Evolutionary conservation across 139 green algal genomes (phyloP).

Genomic region (Nannochloris sp.): DNA sequence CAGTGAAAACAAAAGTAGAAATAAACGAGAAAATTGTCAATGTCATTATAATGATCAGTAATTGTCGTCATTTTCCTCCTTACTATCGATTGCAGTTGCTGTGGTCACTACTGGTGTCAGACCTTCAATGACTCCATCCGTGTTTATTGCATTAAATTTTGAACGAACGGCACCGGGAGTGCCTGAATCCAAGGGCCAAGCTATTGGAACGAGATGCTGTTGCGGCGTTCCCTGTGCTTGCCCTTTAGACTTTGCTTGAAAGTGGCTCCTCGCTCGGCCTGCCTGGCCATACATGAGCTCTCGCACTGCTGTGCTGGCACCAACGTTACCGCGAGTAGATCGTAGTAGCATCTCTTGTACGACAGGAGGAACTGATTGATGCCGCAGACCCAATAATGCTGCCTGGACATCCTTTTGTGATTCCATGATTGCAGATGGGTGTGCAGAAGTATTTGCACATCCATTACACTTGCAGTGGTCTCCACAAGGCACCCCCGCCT

Average conservation of each 20-base stretch:
- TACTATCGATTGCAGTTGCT: no score
- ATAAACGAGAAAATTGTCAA: no score
- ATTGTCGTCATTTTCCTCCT: no score
- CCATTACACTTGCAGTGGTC: constrained; percentile 77
- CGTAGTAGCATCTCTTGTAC: not conserved
- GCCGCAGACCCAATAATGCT: not conserved
- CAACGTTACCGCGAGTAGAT: not conserved
- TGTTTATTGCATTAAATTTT: no score
- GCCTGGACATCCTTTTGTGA: not conserved
- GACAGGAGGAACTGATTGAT: not conserved
- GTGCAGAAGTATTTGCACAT: constrained; percentile 47
- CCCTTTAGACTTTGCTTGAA: not conserved
- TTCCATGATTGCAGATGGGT: not conserved
- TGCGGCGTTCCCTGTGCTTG: not conserved
- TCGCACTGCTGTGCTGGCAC: not conserved
- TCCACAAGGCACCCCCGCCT: constrained; percentile 72
- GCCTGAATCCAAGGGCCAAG: constrained; percentile 1
- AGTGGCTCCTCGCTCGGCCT: not conserved
- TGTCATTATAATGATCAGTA: no score
- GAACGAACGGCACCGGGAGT: not conserved
- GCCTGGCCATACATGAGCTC: not conserved
- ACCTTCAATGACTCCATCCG: no score
- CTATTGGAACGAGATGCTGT: constrained; percentile 7
- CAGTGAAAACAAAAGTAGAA: no score
- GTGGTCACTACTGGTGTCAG: no score